A percentile compares a stretch with the other conserved stretches of the same genome.
Conservation (phyloP, 495 filamentous ascomycete genomes). For the Aspergillus nidulans region DNA sequence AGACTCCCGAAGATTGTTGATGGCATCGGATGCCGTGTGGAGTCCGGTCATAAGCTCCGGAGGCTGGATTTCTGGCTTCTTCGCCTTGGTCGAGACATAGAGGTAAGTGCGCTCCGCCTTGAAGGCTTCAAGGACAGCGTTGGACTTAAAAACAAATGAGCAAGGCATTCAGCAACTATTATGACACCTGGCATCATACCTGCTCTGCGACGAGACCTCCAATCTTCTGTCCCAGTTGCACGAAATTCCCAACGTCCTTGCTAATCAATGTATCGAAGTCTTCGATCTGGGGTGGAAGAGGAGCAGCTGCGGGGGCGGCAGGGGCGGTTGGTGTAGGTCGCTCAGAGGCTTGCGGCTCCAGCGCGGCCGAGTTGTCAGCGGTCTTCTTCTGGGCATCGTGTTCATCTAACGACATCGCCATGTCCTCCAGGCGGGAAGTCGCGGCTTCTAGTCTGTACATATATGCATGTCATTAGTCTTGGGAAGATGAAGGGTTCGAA, state of each 20-base stretch:
- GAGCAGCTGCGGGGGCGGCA: slow-evolving; percentile 48
- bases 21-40: slow-evolving; percentile 68
- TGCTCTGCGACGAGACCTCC: slow-evolving; percentile 78
- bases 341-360: slow-evolving; percentile 37
- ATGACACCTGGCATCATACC: slow-evolving; percentile 38
- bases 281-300: slow-evolving; percentile 70
- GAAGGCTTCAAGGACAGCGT: slow-evolving; percentile 63
- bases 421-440: slow-evolving; percentile 93
- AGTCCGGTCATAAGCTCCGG: slow-evolving; percentile 76
- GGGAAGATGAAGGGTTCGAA: not conserved
- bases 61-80: slow-evolving; percentile 74
- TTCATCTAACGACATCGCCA: slow-evolving; percentile 66
- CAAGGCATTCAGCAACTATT: not conserved
- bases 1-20: slow-evolving; percentile 71
- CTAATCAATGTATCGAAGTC: slow-evolving; percentile 81
- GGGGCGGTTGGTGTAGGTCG: slow-evolving; percentile 41
- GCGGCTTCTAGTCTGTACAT: slow-evolving; percentile 85
- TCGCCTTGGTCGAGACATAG: slow-evolving; percentile 81
- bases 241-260: slow-evolving; percentile 70
- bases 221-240: slow-evolving; percentile 70
- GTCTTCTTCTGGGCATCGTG: slow-evolving; percentile 51
- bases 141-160: slow-evolving; percentile 40
- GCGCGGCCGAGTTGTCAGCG: slow-evolving; percentile 34
- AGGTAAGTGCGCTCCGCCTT: slow-evolving; percentile 81
- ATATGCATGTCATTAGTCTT: slow-evolving; percentile 24